Percentiles rank a stretch among this genome's conserved stretches.
Conservation (phyloP, 2,329 filamentous ascomycete genomes). For the Diaporthe ilicicola region DNA sequence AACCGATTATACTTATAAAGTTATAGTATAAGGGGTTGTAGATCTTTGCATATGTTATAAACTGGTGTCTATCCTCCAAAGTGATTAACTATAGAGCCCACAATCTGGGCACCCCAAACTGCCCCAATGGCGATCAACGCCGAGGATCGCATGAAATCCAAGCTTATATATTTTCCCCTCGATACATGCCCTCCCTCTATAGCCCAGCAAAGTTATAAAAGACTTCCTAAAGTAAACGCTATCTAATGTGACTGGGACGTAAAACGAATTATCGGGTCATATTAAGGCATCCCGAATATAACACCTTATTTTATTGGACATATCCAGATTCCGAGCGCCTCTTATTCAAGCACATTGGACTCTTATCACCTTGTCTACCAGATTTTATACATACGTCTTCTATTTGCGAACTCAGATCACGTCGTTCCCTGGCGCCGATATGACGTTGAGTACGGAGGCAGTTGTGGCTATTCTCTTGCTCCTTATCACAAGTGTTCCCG, state of each 20-base stretch:
- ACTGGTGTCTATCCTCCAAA: not conserved
- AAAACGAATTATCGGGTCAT: too few species aligned
- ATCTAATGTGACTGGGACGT: too few species aligned
- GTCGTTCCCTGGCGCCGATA: too few species aligned
- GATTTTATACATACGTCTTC: not conserved
- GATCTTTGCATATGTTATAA: constrained; percentile 1
- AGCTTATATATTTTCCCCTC: too few species aligned
- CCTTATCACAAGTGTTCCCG: not conserved
- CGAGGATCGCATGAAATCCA: too few species aligned
- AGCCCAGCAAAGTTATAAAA: too few species aligned
- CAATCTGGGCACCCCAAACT: not conserved
- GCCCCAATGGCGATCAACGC: not conserved
- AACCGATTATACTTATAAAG: not conserved
- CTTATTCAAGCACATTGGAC: too few species aligned
- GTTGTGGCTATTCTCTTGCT: not conserved
- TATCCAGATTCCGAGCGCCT: too few species aligned
- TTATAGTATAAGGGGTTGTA: not conserved
- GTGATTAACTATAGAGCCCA: not conserved
- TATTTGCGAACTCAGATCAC: not conserved
- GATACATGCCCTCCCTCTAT: too few species aligned
- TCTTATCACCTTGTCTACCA: not conserved
- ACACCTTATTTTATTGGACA: too few species aligned
- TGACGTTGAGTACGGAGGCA: not conserved
- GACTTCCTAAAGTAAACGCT: too few species aligned
- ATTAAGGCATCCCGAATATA: too few species aligned